A percentile compares a stretch with the other conserved stretches of the same genome.
phyloP scores from a whole-genome alignment of 441 rosid genomes.

The Gossypium trilobum region DNA sequence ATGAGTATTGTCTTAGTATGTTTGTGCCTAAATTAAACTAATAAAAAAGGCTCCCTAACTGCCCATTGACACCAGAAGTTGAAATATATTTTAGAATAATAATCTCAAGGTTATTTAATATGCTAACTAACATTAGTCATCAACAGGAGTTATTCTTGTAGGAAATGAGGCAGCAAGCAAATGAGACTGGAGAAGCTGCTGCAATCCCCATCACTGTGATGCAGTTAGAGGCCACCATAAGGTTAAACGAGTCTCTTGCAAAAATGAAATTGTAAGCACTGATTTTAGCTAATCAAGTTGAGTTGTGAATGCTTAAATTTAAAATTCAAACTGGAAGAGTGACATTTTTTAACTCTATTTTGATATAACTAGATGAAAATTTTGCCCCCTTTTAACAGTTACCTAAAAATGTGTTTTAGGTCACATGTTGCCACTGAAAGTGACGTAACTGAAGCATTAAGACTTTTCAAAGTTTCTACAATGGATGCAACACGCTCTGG shows the following conservation, averaged over 20 bases:
- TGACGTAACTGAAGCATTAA: conserved; percentile 76
- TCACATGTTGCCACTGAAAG: conserved; percentile 83
- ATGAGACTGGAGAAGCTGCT: conserved; percentile 88
- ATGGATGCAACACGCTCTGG: conserved; percentile 96
- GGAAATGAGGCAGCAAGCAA: conserved; percentile 92
- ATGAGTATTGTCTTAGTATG: background rate
- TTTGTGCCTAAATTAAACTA: background rate
- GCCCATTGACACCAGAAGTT: background rate
- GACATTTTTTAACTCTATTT: background rate
- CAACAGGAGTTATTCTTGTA: conserved; percentile 19
- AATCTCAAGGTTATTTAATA: background rate
- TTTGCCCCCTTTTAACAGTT: background rate
- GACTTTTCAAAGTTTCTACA: conserved; percentile 83
- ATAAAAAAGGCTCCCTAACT: background rate
- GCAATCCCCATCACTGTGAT: conserved; percentile 88
- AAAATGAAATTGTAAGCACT: conserved; percentile 84
- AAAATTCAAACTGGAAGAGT: background rate
- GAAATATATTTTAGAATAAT: background rate
- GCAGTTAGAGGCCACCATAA: conserved; percentile 84
- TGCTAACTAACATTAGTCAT: background rate
- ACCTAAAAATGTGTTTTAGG: conserved; percentile 27
- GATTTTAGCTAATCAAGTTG: background rate
- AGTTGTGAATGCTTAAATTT: background rate
- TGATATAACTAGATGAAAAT: background rate
- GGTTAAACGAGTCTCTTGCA: conserved; percentile 88